phyloP scores from a whole-genome alignment of 2,329 filamentous ascomycete species.

The Aspergillus fijiensis region DNA sequence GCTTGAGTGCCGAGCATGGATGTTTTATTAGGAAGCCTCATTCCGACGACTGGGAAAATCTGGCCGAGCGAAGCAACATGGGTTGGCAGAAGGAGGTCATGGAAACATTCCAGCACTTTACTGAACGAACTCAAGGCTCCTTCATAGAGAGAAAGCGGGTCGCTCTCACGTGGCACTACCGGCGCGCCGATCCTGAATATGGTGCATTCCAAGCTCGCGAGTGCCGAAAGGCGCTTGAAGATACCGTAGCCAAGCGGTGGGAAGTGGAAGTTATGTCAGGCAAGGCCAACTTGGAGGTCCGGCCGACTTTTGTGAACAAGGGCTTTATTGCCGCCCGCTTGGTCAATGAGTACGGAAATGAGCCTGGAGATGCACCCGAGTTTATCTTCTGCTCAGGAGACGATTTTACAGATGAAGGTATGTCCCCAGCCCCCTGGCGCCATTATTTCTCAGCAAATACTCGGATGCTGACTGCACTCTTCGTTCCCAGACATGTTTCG shows the following conservation, averaged over 20 bases:
- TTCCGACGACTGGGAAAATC: constrained; percentile 77
- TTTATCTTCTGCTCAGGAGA: constrained; percentile 92
- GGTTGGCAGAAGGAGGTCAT: constrained; percentile 85
- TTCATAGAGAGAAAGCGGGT: constrained; percentile 95
- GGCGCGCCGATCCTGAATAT: constrained; percentile 82
- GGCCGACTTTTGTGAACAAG: constrained; percentile 98
- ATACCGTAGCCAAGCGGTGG: constrained; percentile 72
- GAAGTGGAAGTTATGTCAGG: constrained; percentile 96
- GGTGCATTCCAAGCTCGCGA: constrained; percentile 76
- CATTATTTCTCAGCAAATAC: not conserved
- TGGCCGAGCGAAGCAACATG: constrained; percentile 86
- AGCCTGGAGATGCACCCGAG: constrained; percentile 62
- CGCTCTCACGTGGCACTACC: constrained; percentile 96
- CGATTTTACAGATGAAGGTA: constrained; percentile 97
- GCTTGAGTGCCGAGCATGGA: constrained; percentile 95
- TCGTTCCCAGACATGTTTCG: constrained; percentile 70
- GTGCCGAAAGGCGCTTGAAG: constrained; percentile 78
- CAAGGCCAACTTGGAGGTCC: constrained; percentile 94
- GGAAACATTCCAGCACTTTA: constrained; percentile 82
- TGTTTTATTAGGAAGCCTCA: constrained; percentile 88
- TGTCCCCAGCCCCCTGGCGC: constrained; percentile 21
- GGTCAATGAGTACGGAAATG: constrained; percentile 66
- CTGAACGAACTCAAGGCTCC: constrained; percentile 80
- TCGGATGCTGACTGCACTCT: constrained; percentile 2
- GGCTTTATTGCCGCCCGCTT: constrained; percentile 88